Conservation (phyloP, 169 alveolate species). For the Cystoisospora suis region DNA sequence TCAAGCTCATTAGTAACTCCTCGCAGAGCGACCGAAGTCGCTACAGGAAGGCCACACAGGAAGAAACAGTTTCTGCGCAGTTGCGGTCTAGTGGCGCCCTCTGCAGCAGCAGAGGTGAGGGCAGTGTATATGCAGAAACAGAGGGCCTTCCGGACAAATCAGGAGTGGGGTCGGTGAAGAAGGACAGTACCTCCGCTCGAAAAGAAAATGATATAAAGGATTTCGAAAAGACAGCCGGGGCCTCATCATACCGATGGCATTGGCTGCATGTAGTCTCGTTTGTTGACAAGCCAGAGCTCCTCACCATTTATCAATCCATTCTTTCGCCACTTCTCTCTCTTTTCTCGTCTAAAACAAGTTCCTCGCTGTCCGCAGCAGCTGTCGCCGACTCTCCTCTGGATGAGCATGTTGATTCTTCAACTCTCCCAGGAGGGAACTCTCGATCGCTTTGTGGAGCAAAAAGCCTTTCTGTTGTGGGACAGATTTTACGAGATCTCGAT, state of each 20-base stretch:
- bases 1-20: no score
- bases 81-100: no score
- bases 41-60: no score
- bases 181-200: no score
- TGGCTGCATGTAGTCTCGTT: constrained; percentile 32
- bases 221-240: background rate
- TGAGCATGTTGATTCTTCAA: background rate
- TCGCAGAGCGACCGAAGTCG: no score
- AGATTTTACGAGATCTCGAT: constrained; percentile 11
- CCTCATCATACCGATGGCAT: constrained; percentile 25
- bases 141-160: no score
- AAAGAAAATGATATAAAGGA: no score
- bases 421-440: background rate
- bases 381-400: background rate
- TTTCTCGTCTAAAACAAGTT: background rate
- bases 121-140: no score
- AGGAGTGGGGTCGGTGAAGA: no score
- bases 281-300: constrained; percentile 9
- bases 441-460: background rate
- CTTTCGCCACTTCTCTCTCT: constrained; percentile 5
- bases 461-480: background rate
- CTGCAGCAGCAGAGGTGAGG: no score
- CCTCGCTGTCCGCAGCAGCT: background rate
- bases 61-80: no score
- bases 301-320: background rate